phyloP scores from a whole-genome alignment of 495 filamentous ascomycete genomes.

The Aspergillus incahuasiensis region DNA sequence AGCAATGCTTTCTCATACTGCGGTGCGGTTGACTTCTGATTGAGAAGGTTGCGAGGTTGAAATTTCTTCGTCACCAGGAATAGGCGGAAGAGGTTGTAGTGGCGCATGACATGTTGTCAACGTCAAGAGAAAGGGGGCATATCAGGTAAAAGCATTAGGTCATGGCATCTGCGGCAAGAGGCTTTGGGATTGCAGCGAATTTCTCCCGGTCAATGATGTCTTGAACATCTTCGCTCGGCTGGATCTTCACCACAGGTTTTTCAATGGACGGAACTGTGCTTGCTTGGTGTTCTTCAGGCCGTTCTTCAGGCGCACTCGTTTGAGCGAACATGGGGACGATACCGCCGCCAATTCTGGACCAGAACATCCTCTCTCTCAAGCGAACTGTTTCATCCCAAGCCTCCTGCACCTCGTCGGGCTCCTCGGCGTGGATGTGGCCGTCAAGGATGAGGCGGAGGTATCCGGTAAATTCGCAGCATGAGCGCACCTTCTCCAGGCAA shows the following conservation, averaged over 20 bases:
- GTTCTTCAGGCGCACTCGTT: conserved; percentile 9
- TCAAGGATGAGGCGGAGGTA: conserved; percentile 87
- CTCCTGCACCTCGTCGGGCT: conserved; percentile 70
- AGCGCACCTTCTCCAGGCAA: conserved; percentile 77
- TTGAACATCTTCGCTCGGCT: not conserved
- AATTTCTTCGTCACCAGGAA: too few relatives aligned
- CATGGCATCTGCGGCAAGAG: not conserved
- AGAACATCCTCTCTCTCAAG: conserved; percentile 91
- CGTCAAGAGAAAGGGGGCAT: not conserved
- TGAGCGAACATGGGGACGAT: conserved; percentile 63
- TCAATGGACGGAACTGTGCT: not conserved
- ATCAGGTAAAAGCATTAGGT: not conserved
- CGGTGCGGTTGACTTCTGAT: not conserved
- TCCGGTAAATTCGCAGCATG: conserved; percentile 85
- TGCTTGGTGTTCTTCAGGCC: not conserved
- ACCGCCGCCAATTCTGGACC: conserved; percentile 84
- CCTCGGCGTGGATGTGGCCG: conserved; percentile 72
- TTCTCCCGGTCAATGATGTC: not conserved
- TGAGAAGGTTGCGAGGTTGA: not conserved
- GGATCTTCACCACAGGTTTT: not conserved
- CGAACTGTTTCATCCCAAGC: conserved; percentile 93
- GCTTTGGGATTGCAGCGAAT: not conserved
- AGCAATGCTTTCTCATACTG: not conserved
- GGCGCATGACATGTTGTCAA: not conserved
- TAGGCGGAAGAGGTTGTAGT: too few relatives aligned